Evolutionary conservation across 176 grass and related monocot species (phyloP), one percentile per base, ranked within the genome.

Genomic region (Sorghum bicolor): DNA sequence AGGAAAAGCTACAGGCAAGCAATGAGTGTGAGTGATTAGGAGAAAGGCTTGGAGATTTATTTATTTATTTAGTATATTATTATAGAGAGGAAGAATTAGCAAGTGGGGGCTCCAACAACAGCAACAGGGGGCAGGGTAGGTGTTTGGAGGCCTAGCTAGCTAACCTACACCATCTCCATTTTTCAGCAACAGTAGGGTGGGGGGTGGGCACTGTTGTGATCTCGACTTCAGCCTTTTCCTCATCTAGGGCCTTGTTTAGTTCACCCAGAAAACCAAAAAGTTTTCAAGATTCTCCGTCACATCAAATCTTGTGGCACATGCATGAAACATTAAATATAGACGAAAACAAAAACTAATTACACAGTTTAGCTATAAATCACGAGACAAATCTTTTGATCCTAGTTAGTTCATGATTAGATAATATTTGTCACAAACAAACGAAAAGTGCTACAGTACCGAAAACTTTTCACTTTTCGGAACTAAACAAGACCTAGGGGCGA

Each of bases 81-180:
- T 60, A 60, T 25, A 60, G 55, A 9, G 72, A 41, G 62, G 72
- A 80, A 36, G 31, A 4, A 30, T 15, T 15, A 14, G 24, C 41
- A 39, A 72, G 67, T 80, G 62, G 68, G 72, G 68, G 67, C 50
- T 72, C 67, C 67, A 65, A 67, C 67, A 65, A 67, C 39, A 41
- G 32, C 71, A 74, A 50, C 71, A 50, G 22, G 37, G 68, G 28
- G 1, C 9, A 60, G 45, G 58, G 41, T 66, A 67, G 74, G 77
- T 58, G 36, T 57, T 57, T 57, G 20, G 40, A 17, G 39, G 73
- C 28, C 65, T 36, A 53, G 62, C 70, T 68, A 31, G 77, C 87
- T 81, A 76, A 48, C 45, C 45, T 48, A 48, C 14, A 5, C 31
- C 74, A 39, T 68, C 84, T 39, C 55, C n/a, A 75, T 36, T 81